Percentiles rank a stretch among this genome's conserved stretches.
Conservation (phyloP, 768 basidiomycete species). For the Lactarius akahatsu region DNA sequence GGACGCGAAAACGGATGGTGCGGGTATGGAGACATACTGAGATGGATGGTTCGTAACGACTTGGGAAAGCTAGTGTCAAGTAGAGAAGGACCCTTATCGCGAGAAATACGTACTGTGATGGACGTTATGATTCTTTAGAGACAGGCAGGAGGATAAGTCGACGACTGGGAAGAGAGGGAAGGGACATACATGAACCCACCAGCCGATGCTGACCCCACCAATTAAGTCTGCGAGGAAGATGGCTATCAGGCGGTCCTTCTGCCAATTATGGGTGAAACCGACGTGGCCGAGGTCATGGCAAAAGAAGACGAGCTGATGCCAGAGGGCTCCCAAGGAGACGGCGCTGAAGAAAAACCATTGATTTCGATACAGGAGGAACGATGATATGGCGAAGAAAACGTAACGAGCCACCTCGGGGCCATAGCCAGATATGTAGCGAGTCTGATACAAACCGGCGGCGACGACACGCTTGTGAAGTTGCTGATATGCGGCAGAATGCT, state of each 20-base stretch:
- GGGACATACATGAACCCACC: constrained; percentile 94
- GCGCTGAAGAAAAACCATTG: constrained; percentile 75
- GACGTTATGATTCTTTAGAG: constrained; percentile 81
- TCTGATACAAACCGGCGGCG: constrained; percentile 81
- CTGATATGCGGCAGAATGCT: constrained; percentile 77
- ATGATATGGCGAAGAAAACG: constrained; percentile 54
- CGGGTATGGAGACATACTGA: constrained; percentile 55
- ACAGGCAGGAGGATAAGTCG: constrained; percentile 15
- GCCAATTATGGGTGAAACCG: constrained; percentile 88
- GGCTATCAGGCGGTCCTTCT: constrained; percentile 72
- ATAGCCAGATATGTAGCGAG: constrained; percentile 82
- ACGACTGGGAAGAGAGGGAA: constrained; percentile 8
- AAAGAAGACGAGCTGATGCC: constrained; percentile 93
- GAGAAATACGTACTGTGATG: constrained; percentile 75
- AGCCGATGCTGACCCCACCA: constrained; percentile 92
- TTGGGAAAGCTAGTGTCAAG: constrained; percentile 35
- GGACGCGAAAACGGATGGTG: constrained; percentile 1
- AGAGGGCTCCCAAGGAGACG: constrained; percentile 79
- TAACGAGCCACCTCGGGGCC: constrained; percentile 88
- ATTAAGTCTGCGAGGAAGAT: constrained; percentile 82
- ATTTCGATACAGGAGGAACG: constrained; percentile 59
- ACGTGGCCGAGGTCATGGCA: constrained; percentile 96
- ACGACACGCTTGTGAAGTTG: constrained; percentile 70
- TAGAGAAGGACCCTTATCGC: constrained; percentile 7
- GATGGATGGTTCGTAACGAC: constrained; percentile 98